Base-by-base conservation (phyloP, 805 yeast genomes). In the Teunomyces tritomae region DNA sequence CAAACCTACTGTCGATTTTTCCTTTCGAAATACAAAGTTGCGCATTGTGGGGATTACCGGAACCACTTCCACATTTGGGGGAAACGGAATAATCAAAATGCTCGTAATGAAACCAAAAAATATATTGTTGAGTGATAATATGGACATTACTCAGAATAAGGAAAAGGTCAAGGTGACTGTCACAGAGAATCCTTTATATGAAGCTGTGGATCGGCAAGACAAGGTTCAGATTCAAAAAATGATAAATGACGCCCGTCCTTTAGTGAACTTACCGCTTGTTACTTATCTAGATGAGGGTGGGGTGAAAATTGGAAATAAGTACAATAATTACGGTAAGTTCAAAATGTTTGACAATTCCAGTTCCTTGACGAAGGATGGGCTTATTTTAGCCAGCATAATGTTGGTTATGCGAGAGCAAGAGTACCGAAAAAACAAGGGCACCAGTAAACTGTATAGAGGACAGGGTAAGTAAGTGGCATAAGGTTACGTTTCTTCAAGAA, bases 41-140 rank as follows among this genome's bases (percentile, higher is more conserved):
- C 58, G 73, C 13, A 50, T 65, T 8, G 45, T 56, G 40, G 72
- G 73, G 2, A 63, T 65, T 1, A 59, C 71, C 14, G 70, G 70
- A 0, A 63, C 64, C 3, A 55, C 69, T 5, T 65, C 72, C 20
- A 65, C 71, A 2, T 68, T 68, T 50, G 70, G 70, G 5, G 71
- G 70, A 9, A 64, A 60, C 40, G 66, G 67, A 1, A 49, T 62
- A n/a, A 54, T 65, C 32, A 55, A 59, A 33, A 44, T 63, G 30
- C 58, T 51, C 39, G 57, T 63, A 10, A 48, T 67, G 50, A 43
- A 49, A 5, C 44, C 50, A 5, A 46, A 49, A 4, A 49, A 61
- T n/a, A 51, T 55, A 1, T 39, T 56, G 10, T 56, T 67, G 7
- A 55, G 56, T 4, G 66, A 64, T 45, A 59, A 56, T 13, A 45